Evolutionary conservation across 768 basidiomycete species (phyloP).

Genomic region (Mycena crocata): DNA sequence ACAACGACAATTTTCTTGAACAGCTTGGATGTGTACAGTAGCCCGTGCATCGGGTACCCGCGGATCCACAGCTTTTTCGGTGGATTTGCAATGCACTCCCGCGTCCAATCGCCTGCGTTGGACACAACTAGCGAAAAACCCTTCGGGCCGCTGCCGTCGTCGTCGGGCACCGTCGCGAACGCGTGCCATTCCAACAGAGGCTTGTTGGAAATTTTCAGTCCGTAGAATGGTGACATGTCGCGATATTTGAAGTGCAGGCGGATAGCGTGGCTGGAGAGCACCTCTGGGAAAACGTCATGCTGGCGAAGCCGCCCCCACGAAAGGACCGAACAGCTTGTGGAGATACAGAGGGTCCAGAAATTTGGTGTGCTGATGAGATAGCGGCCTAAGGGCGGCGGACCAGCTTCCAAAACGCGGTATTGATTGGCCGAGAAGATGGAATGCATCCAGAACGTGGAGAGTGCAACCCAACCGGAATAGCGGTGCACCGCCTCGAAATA

Average conservation of each 20-base stretch:
- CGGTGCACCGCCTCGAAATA: conserved; percentile 67
- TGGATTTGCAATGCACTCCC: conserved; percentile 58
- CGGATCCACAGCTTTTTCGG: conserved; percentile 66
- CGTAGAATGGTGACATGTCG: conserved; percentile 50
- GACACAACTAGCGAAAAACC: conserved; percentile 66
- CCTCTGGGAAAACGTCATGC: conserved; percentile 59
- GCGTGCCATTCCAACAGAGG: conserved; percentile 56
- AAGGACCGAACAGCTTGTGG: conserved; percentile 56
- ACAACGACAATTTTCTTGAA: conserved; percentile 65
- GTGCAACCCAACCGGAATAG: conserved; percentile 65
- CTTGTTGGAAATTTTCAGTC: conserved; percentile 39
- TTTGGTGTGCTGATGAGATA: conserved; percentile 58
- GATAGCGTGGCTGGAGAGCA: conserved; percentile 65
- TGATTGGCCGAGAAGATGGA: conserved; percentile 44
- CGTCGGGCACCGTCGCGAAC: conserved; percentile 45
- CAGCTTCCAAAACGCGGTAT: conserved; percentile 47
- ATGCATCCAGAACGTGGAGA: conserved; percentile 62
- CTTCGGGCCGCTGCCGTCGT: conserved; percentile 43
- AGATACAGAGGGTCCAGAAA: conserved; percentile 59
- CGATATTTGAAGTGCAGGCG: conserved; percentile 65
- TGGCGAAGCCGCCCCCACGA: conserved; percentile 65
- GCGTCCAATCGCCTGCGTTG: conserved; percentile 69
- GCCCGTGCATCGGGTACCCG: conserved; percentile 62
- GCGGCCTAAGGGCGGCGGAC: conserved; percentile 50
- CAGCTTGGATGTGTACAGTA: conserved; percentile 60